Percentiles rank a stretch among this genome's conserved stretches.
phyloP scores from a whole-genome alignment of 2,329 filamentous ascomycete genomes.

The Colletotrichum viniferum region DNA sequence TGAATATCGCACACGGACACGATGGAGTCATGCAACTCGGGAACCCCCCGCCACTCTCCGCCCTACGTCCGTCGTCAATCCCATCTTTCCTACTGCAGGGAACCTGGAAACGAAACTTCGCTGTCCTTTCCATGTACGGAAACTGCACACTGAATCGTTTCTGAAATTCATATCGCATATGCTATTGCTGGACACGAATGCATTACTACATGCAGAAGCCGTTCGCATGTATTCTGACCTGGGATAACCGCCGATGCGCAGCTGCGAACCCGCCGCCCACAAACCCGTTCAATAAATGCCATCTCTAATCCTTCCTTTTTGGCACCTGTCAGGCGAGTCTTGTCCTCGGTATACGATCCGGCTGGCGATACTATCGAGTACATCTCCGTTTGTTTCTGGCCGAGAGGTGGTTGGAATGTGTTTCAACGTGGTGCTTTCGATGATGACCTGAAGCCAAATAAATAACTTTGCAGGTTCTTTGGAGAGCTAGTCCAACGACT shows the following conservation, averaged over 20 bases:
- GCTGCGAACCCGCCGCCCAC: not conserved
- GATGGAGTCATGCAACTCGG: not conserved
- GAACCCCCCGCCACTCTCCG: not conserved
- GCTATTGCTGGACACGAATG: not conserved
- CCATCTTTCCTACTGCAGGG: not conserved
- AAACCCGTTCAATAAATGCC: not conserved
- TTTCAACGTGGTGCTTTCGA: not conserved
- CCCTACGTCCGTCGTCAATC: not conserved
- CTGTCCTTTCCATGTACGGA: not conserved
- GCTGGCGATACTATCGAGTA: not conserved
- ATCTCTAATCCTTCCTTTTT: not conserved
- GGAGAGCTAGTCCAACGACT: not conserved
- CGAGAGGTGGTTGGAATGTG: not conserved
- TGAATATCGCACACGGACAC: not conserved
- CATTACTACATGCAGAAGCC: not conserved
- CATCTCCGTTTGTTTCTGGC: not conserved
- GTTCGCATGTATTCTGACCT: not conserved
- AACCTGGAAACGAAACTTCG: constrained; percentile 11
- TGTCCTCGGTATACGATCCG: not conserved
- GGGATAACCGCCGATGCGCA: not conserved
- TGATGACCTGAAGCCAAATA: not conserved
- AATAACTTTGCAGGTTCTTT: not conserved
- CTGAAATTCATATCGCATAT: constrained; percentile 11
- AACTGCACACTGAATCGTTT: not conserved
- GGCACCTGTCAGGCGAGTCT: not conserved